Evolutionary conservation across 441 rosid species (phyloP), one percentile per base, ranked within the genome.

Genomic region (Mallotus japonicus): DNA sequence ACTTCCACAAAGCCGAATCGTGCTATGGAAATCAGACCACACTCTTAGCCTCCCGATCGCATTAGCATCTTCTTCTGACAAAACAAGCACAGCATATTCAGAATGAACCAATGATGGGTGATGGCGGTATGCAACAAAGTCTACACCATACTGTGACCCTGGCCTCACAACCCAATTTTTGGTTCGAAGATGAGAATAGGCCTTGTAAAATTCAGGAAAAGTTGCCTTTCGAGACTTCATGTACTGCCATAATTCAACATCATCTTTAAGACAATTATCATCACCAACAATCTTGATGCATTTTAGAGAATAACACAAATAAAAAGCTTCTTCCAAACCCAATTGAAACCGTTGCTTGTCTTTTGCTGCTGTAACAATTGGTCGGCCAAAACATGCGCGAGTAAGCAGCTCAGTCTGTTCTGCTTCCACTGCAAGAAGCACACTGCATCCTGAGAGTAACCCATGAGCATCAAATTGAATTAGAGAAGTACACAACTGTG

Each of bases 81-180:
- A 65, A 62, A 84, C 88, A 50, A 88, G 70, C 51, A 88, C 85
- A 0, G 89, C 86, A 69, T 79, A 89, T 51, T 90, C 91, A 20
- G 91, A 89, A 79, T 92, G 94, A 73, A 92, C 92, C 46, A 88
- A 83, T 72, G 90, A 78, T 1, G 91, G 90, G 76, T 84, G 95
- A 60, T 88, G 93, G 19, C 80, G 71, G 54, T 88, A 91, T 4
- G 85, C 91, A 51, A 85, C 89, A 61, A 81, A 91, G 57, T 88
- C 93, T 20, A 87, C 90, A 32, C 91, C 97, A 70, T 88, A 87
- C 77, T 82, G 86, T 11, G 84, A 83, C 62, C 90, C 91, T 0
- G 87, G 78, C 81, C 90, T 87, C 75, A 88, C 84, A 64, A 86
- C 83, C 92, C 92, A 87, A 74, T 88, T 91, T 73, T 84, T 86